A percentile compares a stretch with the other conserved stretches of the same genome.
phyloP scores from a whole-genome alignment of 2,329 filamentous ascomycete species.

The Scytalidium sp. region DNA sequence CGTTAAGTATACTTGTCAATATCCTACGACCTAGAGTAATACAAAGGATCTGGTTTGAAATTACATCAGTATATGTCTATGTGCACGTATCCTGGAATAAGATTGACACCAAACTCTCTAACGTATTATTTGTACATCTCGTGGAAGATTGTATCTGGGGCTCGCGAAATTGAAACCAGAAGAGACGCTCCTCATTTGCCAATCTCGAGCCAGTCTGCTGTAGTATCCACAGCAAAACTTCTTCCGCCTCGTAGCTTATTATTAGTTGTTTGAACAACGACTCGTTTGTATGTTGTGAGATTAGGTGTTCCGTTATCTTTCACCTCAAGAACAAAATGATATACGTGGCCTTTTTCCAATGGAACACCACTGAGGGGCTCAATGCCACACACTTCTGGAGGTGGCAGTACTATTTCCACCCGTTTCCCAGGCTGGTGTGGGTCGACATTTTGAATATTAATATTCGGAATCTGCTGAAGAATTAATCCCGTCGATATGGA shows the following conservation, averaged over 20 bases:
- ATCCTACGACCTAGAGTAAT: too few species aligned
- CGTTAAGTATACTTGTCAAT: too few species aligned
- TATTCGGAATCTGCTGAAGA: constrained; percentile 6
- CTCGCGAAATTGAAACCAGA: too few species aligned
- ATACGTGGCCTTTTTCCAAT: constrained; percentile 30
- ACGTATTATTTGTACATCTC: too few species aligned
- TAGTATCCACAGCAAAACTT: constrained; percentile 35
- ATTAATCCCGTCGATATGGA: constrained; percentile 33
- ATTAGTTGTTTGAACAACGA: constrained; percentile 17
- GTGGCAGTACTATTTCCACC: constrained; percentile 22
- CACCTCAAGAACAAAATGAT: constrained; percentile 39
- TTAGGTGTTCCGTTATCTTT: constrained; percentile 31
- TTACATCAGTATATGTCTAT: too few species aligned
- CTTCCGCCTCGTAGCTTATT: neutral
- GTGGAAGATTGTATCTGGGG: too few species aligned
- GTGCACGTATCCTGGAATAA: too few species aligned
- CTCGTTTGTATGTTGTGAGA: constrained; percentile 36
- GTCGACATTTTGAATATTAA: constrained; percentile 4
- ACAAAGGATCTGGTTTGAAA: too few species aligned
- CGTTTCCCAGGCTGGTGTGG: constrained; percentile 14
- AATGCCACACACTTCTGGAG: constrained; percentile 32
- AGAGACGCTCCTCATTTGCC: constrained; percentile 31
- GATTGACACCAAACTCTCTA: too few species aligned
- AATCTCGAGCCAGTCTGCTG: constrained; percentile 31
- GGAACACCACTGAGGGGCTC: constrained; percentile 26